Evolutionary conservation across 2,329 filamentous ascomycete species (phyloP), one percentile per base, ranked within the genome.

Genomic region (Neonectria magnoliae): DNA sequence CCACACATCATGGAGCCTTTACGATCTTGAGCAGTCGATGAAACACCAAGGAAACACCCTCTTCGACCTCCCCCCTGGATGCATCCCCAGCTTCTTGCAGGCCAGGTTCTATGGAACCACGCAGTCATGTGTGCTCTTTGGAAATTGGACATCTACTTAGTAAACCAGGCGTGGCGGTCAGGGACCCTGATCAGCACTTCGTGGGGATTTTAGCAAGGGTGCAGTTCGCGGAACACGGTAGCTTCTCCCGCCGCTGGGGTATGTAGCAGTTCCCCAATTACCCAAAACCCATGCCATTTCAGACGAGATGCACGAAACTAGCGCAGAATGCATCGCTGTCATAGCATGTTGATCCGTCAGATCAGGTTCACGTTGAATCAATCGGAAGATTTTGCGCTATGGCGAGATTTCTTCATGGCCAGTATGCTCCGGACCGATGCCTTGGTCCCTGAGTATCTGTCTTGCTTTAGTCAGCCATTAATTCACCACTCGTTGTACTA

Each of bases 101-200:
- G 38, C 38, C 7, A 42, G 38, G 38, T 5, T 16, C 20, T n/a
- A 16, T 33, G 27, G 10, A 33, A 20, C 48, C 48, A 18, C 10
- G 29, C 31, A 33, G 48, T 51, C n/a, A 33, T 51, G n/a, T n/a
- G 25, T 13, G 18, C n/a, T 13, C 31, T 8, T n/a, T 18, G 38
- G 48, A 33, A 51, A 51, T 48, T 48, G 45, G 22, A 29, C 14
- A 16, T 33, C 33, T n/a, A n/a, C n/a, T n/a, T n/a, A n/a, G n/a
- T n/a, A 10, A n/a, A 27, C 25, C 14, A 29, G 25, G 45, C 45
- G 9, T 50, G 48, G 48, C 48, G 48, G 48, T 51, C 48, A 51
- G 31, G 48, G 48, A 51, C 48, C 48, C 47, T 50, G 47, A 50
- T 50, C 27, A 31, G 16, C 47, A 50, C 47, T 50, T 50, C 47